Conservation (phyloP, 1,284 basidiomycete genomes). For the Thecaphora thlaspeos region DNA sequence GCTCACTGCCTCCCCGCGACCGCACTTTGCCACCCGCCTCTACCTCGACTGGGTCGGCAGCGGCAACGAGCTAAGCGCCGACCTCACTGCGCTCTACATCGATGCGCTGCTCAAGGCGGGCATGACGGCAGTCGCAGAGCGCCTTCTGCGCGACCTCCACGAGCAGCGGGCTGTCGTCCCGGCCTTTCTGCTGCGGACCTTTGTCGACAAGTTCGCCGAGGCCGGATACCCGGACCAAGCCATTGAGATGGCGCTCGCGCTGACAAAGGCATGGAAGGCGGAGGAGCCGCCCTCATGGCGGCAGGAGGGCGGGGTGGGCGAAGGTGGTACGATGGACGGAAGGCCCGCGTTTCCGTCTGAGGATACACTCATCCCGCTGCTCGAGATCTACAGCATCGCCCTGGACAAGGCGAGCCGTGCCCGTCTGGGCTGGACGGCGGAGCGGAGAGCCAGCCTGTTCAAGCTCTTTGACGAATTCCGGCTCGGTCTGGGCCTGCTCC, state of each 20-base stretch:
- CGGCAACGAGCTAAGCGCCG: constrained; percentile 15
- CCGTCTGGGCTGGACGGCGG: not conserved
- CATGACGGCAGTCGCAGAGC: constrained; percentile 7
- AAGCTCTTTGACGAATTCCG: constrained; percentile 30
- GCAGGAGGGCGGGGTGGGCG: too few species aligned
- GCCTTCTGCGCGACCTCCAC: constrained; percentile 20
- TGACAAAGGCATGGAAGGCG: constrained; percentile 3
- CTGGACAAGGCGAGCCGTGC: constrained; percentile 19
- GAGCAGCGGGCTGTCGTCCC: constrained; percentile 10
- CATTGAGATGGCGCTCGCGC: constrained; percentile 16
- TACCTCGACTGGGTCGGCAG: constrained; percentile 32
- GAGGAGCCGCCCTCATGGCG: not conserved
- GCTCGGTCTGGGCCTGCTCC: constrained; percentile 17
- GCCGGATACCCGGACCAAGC: constrained; percentile 25
- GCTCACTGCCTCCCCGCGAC: constrained; percentile 1
- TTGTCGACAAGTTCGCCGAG: constrained; percentile 23
- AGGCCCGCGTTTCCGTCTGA: not conserved
- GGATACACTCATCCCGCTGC: not conserved
- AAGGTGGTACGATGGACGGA: not conserved
- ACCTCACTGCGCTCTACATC: constrained; percentile 14
- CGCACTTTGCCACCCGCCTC: constrained; percentile 21
- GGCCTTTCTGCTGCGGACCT: constrained; percentile 14
- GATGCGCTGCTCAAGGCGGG: constrained; percentile 14
- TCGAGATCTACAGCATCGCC: constrained; percentile 28
- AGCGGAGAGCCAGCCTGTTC: constrained; percentile 9